phyloP scores from a whole-genome alignment of 768 basidiomycete species.

The Lanmaoa pseudosensibilis region DNA sequence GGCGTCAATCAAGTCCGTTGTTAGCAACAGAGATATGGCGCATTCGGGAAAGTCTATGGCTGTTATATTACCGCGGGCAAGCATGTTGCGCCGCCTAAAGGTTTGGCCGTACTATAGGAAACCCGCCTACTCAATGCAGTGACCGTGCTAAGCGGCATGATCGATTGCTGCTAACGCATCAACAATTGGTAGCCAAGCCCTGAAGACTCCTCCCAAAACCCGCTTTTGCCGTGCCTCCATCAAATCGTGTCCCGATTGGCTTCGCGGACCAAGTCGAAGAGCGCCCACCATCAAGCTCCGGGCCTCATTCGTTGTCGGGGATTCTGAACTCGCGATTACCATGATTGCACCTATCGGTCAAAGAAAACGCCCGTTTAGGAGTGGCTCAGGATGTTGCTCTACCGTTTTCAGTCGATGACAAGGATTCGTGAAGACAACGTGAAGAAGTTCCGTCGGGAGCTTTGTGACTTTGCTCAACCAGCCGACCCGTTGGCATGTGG shows the following conservation, averaged over 20 bases:
- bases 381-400: neutral
- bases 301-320: neutral
- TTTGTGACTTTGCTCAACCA: neutral
- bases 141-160: conserved; percentile 1
- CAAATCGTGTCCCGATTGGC: neutral
- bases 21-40: neutral
- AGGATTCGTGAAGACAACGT: neutral
- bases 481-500: conserved; percentile 1
- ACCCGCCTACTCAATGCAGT: neutral
- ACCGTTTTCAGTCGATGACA: neutral
- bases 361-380: neutral
- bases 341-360: neutral
- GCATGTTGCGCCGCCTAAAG: neutral
- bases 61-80: neutral
- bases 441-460: neutral
- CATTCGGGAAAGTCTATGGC: too few relatives aligned
- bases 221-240: conserved; percentile 7
- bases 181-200: neutral
- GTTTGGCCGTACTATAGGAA: neutral
- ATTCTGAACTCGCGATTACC: neutral
- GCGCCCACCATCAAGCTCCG: neutral
- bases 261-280: neutral
- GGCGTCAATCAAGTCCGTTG: neutral
- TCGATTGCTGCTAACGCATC: neutral
- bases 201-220: neutral